Percentiles rank a stretch among this genome's conserved stretches.
Conservation (phyloP, 148 eudicot genomes). For the Rhododendron ferrugineum region DNA sequence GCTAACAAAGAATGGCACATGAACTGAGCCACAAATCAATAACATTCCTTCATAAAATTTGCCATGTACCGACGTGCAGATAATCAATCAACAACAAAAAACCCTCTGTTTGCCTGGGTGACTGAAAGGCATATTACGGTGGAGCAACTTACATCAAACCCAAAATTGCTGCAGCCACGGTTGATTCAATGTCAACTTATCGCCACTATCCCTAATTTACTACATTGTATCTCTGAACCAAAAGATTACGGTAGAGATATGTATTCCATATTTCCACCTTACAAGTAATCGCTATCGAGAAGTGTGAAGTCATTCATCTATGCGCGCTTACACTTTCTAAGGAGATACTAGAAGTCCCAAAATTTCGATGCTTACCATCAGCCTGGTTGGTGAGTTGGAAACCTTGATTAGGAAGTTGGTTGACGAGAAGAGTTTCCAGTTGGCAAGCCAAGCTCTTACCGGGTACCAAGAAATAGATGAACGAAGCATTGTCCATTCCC, state of each 20-base stretch:
- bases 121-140: background rate
- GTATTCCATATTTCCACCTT: background rate
- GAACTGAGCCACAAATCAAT: background rate
- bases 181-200: background rate
- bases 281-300: background rate
- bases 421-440: constrained; percentile 84
- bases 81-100: background rate
- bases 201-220: background rate
- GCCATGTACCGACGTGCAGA: background rate
- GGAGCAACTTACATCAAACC: constrained; percentile 25
- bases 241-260: background rate
- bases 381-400: constrained; percentile 69
- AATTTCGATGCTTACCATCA: constrained; percentile 91
- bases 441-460: constrained; percentile 93
- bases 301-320: constrained; percentile 29
- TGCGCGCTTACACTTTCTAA: constrained; percentile 36
- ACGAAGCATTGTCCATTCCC: constrained; percentile 66
- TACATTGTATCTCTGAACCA: background rate
- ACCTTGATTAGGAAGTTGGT: constrained; percentile 75
- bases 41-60: background rate
- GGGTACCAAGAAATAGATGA: constrained; percentile 63
- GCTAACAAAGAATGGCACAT: background rate
- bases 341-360: constrained; percentile 53
- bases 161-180: constrained; percentile 44
- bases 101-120: background rate